Base-by-base conservation (phyloP, 495 filamentous ascomycete genomes). In the Aspergillus asperescens region DNA sequence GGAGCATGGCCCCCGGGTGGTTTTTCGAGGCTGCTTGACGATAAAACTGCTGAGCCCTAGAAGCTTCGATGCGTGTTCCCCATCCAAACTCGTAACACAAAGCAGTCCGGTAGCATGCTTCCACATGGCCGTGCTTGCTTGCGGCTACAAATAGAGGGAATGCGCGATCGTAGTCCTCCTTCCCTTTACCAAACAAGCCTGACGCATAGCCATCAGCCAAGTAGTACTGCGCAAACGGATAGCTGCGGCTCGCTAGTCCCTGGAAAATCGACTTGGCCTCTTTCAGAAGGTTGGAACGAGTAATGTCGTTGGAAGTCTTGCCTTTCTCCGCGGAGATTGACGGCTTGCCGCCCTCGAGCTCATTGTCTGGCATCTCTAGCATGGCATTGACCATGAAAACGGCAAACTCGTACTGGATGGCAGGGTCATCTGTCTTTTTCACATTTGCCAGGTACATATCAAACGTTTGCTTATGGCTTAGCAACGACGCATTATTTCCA, bases 11-110 rank as follows among this genome's bases (percentile, higher is more conserved):
- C 16, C 93, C 93, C 0, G 93, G 93, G 55, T 99, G 93, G 54
- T 88, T 88, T 68, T 95, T 96, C 3, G 89, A 88, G 10, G 94
- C 92, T 1, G 91, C 81, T 43, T 87, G 84, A 20, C 93, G 84
- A 64, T 94, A 88, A 69, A 94, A 99, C 61, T 96, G 88, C 13
- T 90, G 88, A 18, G 94, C 94, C 70, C 95, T 95, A 29, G 84
- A 79, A 34, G 84, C 84, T 62, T 96, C 92, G 52, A 88, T 89
- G 28, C 89, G 81, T 51, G 85, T 90, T 18, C 93, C 93, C 93
- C 94, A 97, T 55, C 90, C 94, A 70, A 96, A 97, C 63, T 99
- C 93, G 70, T 95, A 96, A 74, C 92, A 97, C 29, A 99, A 73
- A 4, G 87, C 93, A 40, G 92, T 85, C 46, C 93, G 86, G 70